Conservation (phyloP, 75 land plant species). For the Cupressus sempervirens region DNA sequence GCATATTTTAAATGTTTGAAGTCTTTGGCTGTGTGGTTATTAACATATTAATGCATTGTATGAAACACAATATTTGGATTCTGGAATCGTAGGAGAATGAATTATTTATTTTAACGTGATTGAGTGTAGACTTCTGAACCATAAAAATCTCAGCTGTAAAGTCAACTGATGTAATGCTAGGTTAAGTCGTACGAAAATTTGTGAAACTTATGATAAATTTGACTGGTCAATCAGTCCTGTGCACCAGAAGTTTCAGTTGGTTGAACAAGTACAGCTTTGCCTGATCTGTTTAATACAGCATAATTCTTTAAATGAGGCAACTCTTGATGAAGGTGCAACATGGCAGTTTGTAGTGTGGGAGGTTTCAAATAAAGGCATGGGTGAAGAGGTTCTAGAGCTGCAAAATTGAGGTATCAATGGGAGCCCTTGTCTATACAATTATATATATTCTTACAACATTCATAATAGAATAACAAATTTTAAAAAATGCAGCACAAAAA, state of each 20-base stretch:
- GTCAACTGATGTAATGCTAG: background rate
- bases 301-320: too few species aligned
- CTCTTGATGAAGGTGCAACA: background rate
- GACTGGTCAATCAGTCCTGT: background rate
- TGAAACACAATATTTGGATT: background rate
- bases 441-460: too few species aligned
- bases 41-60: background rate
- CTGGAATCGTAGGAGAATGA: background rate
- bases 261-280: background rate
- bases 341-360: background rate
- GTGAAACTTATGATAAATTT: background rate
- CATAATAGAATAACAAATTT: too few species aligned
- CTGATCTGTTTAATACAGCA: too few species aligned
- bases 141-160: too few species aligned
- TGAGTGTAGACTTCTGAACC: background rate
- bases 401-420: too few species aligned
- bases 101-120: background rate
- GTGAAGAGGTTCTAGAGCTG: too few species aligned
- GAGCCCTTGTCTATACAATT: too few species aligned
- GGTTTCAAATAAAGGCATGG: background rate
- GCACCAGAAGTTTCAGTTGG: background rate
- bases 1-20: background rate
- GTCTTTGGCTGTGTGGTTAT: background rate
- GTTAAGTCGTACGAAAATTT: background rate
- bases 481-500: too few species aligned